Conservation (phyloP, 441 rosid species). For the Monsonia emarginata region DNA sequence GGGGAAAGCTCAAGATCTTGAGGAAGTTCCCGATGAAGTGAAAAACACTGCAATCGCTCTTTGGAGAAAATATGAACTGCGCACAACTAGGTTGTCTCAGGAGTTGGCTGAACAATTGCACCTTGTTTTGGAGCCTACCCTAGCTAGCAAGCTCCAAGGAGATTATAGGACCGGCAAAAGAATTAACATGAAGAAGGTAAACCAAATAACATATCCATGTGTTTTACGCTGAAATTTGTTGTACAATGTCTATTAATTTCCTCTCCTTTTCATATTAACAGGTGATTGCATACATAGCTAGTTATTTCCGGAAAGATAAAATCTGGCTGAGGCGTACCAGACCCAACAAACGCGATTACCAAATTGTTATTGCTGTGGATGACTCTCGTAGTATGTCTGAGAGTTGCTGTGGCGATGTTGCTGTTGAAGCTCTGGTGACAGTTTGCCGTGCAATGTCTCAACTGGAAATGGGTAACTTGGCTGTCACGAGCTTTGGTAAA, state of each 20-base stretch:
- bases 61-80: conserved; percentile 83
- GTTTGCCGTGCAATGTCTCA: conserved; percentile 94
- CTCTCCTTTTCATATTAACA: conserved; percentile 14
- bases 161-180: conserved; percentile 94
- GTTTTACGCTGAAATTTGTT: conserved; percentile 1
- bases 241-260: neutral
- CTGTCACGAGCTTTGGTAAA: conserved; percentile 86
- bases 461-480: conserved; percentile 86
- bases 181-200: conserved; percentile 94
- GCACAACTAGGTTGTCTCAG: conserved; percentile 70
- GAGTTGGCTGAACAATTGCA: conserved; percentile 94
- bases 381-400: conserved; percentile 94
- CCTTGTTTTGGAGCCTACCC: conserved; percentile 86
- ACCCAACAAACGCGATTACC: conserved; percentile 94
- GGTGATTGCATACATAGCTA: conserved; percentile 92
- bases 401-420: conserved; percentile 75
- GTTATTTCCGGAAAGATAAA: conserved; percentile 88
- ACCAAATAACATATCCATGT: no score
- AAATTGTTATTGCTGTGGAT: conserved; percentile 86
- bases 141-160: conserved; percentile 93
- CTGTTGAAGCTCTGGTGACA: conserved; percentile 83
- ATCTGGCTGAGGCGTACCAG: conserved; percentile 93
- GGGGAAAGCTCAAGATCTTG: conserved; percentile 34
- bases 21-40: conserved; percentile 36
- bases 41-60: conserved; percentile 38